phyloP scores from a whole-genome alignment of 805 yeast genomes.

The Monosporozyma solicola region DNA sequence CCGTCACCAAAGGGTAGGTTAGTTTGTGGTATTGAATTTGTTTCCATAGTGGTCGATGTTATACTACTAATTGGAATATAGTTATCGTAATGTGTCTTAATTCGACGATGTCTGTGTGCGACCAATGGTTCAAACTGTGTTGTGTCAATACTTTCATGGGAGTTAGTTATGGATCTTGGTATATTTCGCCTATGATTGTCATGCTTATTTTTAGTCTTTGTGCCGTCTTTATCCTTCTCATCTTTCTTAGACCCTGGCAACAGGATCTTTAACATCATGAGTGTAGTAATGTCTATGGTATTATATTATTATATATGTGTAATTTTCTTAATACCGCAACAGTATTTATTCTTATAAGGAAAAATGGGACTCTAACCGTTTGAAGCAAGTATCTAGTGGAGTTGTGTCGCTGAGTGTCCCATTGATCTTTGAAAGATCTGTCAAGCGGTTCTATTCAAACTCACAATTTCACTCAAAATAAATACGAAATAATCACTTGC shows the following conservation, averaged over 20 bases:
- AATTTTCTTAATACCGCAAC: no score
- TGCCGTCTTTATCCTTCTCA: not conserved
- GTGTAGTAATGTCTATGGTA: no score
- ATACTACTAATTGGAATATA: not conserved
- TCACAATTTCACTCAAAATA: no score
- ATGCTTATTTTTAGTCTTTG: not conserved
- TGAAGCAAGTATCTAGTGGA: not conserved
- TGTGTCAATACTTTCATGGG: not conserved
- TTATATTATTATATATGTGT: no score
- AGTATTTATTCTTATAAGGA: no score
- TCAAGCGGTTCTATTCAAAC: not conserved
- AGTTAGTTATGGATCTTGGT: not conserved
- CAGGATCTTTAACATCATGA: not conserved
- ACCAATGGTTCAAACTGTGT: not conserved
- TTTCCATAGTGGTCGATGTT: not conserved
- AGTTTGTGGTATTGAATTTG: not conserved
- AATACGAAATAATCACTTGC: no score
- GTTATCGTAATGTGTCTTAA: not conserved
- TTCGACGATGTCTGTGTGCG: not conserved
- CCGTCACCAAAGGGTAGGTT: slow-evolving; percentile 38
- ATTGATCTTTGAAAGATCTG: no score
- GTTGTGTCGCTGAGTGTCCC: not conserved
- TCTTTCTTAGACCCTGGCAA: not conserved
- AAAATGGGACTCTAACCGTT: no score
- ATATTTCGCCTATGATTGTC: not conserved